Evolutionary conservation across 169 alveolate species (phyloP).

Genomic region (Plasmodium fragile): DNA sequence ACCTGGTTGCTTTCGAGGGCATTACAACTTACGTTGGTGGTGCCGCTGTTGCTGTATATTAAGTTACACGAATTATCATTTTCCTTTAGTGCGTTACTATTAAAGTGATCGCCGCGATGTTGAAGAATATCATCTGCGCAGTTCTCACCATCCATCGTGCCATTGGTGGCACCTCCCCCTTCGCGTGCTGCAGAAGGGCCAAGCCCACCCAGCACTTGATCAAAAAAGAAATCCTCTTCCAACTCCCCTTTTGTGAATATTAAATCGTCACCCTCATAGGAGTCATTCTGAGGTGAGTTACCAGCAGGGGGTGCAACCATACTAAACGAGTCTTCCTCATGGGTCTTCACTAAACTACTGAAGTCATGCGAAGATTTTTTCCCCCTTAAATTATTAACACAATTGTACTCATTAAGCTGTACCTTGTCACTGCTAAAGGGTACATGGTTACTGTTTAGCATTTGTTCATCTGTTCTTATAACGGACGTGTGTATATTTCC

Average conservation of each 20-base stretch:
- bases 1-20: conserved; percentile 15
- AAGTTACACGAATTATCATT: not conserved
- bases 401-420: not conserved
- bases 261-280: not conserved
- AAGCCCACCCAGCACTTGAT: not conserved
- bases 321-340: not conserved
- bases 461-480: not conserved
- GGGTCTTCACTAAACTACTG: not conserved
- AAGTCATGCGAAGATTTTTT: not conserved
- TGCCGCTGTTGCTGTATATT: conserved; percentile 23
- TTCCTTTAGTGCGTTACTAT: not conserved
- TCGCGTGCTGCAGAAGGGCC: not conserved
- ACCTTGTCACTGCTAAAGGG: not conserved
- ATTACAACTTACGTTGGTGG: conserved; percentile 14
- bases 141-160: not conserved
- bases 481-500: not conserved
- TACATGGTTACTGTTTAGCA: not conserved
- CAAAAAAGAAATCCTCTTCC: not conserved
- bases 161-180: not conserved
- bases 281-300: not conserved
- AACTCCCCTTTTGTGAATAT: not conserved
- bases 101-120: not conserved
- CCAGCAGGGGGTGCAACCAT: not conserved
- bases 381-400: not conserved
- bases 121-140: not conserved